Evolutionary conservation across 257 asterid genomes (phyloP).

Genomic region (Solanum virginianum): DNA sequence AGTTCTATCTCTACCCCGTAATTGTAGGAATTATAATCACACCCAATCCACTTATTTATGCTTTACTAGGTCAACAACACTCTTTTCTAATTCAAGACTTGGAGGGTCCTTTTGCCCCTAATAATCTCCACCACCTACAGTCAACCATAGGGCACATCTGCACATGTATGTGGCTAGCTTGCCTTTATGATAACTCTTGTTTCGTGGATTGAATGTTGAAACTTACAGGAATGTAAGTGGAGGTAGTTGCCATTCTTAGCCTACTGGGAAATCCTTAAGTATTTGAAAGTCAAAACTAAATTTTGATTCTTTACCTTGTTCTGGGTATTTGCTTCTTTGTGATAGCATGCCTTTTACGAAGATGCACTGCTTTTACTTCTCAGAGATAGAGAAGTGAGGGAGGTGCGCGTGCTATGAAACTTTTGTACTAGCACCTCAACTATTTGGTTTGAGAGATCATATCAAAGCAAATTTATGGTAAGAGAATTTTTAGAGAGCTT

Average conservation of each 20-base stretch:
- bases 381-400: background rate
- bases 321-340: background rate
- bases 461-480: background rate
- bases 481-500: background rate
- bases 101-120: background rate
- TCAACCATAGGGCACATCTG: background rate
- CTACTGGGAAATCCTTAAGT: background rate
- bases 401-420: background rate
- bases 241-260: background rate
- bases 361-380: background rate
- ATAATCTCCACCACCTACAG: background rate
- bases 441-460: background rate
- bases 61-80: background rate
- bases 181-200: background rate
- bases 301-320: background rate
- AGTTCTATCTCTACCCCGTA: background rate
- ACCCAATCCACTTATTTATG: background rate
- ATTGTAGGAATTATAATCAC: background rate
- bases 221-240: background rate
- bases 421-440: background rate
- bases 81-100: background rate
- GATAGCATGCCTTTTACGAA: background rate
- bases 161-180: background rate
- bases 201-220: background rate
- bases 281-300: background rate